phyloP scores from a whole-genome alignment of 1,284 basidiomycete genomes.

The Cryptococcus hybrid region DNA sequence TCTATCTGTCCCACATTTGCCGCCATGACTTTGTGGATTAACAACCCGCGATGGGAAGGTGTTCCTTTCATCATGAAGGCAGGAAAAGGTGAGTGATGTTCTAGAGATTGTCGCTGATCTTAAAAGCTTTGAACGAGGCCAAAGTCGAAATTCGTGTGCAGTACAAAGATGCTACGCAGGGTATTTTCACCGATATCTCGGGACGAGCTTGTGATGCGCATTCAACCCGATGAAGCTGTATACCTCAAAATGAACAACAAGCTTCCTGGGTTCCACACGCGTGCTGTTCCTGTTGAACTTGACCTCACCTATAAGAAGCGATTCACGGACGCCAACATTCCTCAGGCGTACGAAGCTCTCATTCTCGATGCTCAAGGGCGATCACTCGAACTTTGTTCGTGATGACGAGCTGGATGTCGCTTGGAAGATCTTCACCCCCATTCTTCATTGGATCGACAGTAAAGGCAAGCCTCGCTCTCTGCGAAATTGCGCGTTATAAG shows the following conservation, averaged over 20 bases:
- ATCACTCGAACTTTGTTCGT: slow-evolving; percentile 71
- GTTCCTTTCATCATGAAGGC: slow-evolving; percentile 97
- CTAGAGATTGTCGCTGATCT: not conserved
- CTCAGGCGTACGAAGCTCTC: slow-evolving; percentile 90
- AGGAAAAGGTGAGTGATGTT: slow-evolving; percentile 75
- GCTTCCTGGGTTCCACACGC: slow-evolving; percentile 82
- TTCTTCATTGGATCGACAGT: slow-evolving; percentile 91
- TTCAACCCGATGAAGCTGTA: slow-evolving; percentile 90
- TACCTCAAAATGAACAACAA: slow-evolving; percentile 96
- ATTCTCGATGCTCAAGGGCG: slow-evolving; percentile 81
- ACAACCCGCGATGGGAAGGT: slow-evolving; percentile 95
- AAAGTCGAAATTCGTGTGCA: slow-evolving; percentile 96
- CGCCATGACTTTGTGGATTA: slow-evolving; percentile 80
- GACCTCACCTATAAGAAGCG: slow-evolving; percentile 94
- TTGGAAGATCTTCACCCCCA: slow-evolving; percentile 96
- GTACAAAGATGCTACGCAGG: slow-evolving; percentile 92
- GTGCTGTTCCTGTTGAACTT: slow-evolving; percentile 90
- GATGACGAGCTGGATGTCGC: slow-evolving; percentile 92
- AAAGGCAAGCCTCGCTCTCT: slow-evolving; percentile 34
- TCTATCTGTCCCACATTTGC: slow-evolving; percentile 92
- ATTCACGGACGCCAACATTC: slow-evolving; percentile 82
- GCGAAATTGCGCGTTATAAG: not conserved
- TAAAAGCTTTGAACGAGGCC: slow-evolving; percentile 88
- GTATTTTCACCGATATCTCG: slow-evolving; percentile 93
- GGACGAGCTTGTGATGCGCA: slow-evolving; percentile 92